These are phyloP conservation scores for Orobanche coerulescens DNA, from an alignment of 257 asterid genomes.

Conservation along the genomic window DNA sequence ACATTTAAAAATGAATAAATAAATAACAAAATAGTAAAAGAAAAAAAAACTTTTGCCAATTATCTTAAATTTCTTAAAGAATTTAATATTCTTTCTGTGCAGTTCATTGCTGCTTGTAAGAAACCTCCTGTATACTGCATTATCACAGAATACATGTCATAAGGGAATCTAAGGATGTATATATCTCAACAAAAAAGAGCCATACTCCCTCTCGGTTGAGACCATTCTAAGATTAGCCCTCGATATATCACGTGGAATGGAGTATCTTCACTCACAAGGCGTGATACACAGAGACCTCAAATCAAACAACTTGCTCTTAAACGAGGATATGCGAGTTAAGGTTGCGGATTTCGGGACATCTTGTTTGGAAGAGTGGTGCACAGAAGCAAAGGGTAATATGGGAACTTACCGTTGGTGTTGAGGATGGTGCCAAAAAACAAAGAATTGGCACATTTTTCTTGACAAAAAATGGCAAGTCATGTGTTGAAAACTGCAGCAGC, in stretches of 20 bases:
- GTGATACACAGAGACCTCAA: slow-evolving; percentile 88
- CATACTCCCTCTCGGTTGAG: slow-evolving; percentile 54
- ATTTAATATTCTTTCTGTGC: slow-evolving; percentile 2
- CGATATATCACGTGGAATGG: slow-evolving; percentile 81
- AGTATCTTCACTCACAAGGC: slow-evolving; percentile 77
- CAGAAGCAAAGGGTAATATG: slow-evolving; percentile 46
- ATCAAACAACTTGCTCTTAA: slow-evolving; percentile 72
- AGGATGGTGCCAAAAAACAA: no score
- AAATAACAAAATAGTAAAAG: no score
- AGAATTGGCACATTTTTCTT: no score
- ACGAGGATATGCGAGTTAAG: slow-evolving; percentile 69
- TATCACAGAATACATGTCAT: slow-evolving; percentile 75
- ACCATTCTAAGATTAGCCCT: slow-evolving; percentile 60
- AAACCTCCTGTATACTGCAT: slow-evolving; percentile 74
- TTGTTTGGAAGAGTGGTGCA: slow-evolving; percentile 63
- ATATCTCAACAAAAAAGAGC: slow-evolving; percentile 74
- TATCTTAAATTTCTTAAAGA: background rate
- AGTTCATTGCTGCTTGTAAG: slow-evolving; percentile 73
- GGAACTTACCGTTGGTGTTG: slow-evolving; percentile 96
- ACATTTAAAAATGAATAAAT: no score
- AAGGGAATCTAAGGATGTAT: slow-evolving; percentile 76
- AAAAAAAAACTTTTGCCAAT: background rate
- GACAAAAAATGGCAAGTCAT: no score
- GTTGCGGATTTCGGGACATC: slow-evolving; percentile 90
- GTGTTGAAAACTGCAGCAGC: no score